phyloP scores from a whole-genome alignment of 2,329 filamentous ascomycete species.

The Gnomoniopsis smithogilvyi region DNA sequence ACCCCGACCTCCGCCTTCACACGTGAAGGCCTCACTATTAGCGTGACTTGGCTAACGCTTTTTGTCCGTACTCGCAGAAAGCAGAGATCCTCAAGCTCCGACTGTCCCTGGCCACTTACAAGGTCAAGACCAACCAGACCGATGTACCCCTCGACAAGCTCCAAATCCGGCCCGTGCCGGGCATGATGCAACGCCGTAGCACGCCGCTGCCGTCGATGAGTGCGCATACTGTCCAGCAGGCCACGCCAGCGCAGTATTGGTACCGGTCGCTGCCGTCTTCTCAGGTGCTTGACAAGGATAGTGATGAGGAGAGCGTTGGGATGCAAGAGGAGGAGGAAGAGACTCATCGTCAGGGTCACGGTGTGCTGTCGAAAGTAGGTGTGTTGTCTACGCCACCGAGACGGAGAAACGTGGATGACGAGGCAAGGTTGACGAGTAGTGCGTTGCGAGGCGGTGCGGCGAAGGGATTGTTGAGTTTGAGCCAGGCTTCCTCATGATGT shows the following conservation, averaged over 20 bases:
- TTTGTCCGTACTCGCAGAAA: constrained; percentile 38
- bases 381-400: constrained; percentile 13
- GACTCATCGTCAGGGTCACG: background rate
- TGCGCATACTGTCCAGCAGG: constrained; percentile 14
- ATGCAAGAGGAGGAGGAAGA: background rate
- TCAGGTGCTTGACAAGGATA: constrained; percentile 7
- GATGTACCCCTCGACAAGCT: constrained; percentile 62
- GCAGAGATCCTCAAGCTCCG: constrained; percentile 65
- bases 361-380: background rate
- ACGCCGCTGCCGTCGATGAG: constrained; percentile 17
- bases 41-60: background rate
- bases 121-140: constrained; percentile 70
- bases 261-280: constrained; percentile 11
- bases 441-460: constrained; percentile 47
- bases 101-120: constrained; percentile 71
- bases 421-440: constrained; percentile 39
- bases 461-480: constrained; percentile 48
- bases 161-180: constrained; percentile 35
- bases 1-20: background rate
- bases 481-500: constrained; percentile 7
- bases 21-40: background rate
- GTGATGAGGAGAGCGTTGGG: constrained; percentile 6
- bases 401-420: constrained; percentile 27
- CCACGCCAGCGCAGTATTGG: constrained; percentile 18
- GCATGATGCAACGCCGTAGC: constrained; percentile 17